Evolutionary conservation across 2,329 filamentous ascomycete species (phyloP), one percentile per base, ranked within the genome.

Genomic region (Cladosporium colombiae): DNA sequence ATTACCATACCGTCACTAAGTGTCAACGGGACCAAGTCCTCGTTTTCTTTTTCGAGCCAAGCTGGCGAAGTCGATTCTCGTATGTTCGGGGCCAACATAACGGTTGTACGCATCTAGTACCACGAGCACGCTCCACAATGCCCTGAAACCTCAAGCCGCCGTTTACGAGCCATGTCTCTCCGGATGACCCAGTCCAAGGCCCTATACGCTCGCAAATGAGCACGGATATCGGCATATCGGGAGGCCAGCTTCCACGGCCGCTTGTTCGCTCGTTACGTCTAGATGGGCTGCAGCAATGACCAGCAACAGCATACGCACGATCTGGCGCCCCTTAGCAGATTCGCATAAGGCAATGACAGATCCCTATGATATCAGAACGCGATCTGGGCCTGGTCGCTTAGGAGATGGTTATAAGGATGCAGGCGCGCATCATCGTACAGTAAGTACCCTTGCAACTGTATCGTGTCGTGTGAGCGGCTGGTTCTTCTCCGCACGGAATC

Each of bases 401-500:
- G 55, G 55, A 33, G 33, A 40, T 57, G 3, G 33, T 56, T 33
- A 18, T 37, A 35, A 57, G 55, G 23, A 53, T 29, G 27, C 23
- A 27, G 2, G 33, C 14, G 33, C n/a, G 55, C n/a, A 25, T n/a
- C 55, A 23, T 57, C 13, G 31, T 27, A 16, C 55, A 40, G 23
- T 53, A 53, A 40, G 23, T 53, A 53, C 23, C 23, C 23, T 53
- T 53, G 49, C 27, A 27, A 18, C 14, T 18, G 14, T 14, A 29
- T 18, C 21, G 23, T 21, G 21, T 23, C 13, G 29, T 37, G n/a
- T 31, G 53, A 33, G 21, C 27, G 55, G 31, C 18, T 29, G 50
- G 50, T 21, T 57, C 31, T 57, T 40, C 55, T 57, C 55, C 55
- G 21, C 55, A 57, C 55, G 55, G 55, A 40, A 25, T 27, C 33